phyloP scores from a whole-genome alignment of 2,329 filamentous ascomycete species.

The Stagonosporopsis cucurbitacearum region DNA sequence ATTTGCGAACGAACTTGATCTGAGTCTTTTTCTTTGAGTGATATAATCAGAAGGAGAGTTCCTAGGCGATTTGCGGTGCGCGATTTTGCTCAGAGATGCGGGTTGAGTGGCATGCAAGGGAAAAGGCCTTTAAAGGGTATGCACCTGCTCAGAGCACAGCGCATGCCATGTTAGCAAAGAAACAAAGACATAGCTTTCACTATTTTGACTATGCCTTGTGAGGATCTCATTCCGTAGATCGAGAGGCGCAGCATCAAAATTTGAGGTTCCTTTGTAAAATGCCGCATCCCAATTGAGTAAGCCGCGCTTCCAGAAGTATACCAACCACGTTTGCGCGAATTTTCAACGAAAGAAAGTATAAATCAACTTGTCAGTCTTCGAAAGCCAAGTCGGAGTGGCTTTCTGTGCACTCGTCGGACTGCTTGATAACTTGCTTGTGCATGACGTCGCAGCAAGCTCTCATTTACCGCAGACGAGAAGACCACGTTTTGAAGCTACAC shows the following conservation, averaged over 20 bases:
- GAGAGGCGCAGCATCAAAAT: not conserved
- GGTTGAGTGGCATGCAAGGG: not conserved
- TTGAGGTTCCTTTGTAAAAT: not conserved
- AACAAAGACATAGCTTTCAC: not conserved
- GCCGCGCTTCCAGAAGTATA: not conserved
- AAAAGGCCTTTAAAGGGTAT: not conserved
- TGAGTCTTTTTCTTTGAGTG: not conserved
- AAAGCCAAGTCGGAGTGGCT: too few relatives aligned
- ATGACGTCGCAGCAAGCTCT: too few relatives aligned
- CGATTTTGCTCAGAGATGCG: not conserved
- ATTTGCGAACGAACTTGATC: not conserved
- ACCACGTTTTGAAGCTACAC: too few relatives aligned
- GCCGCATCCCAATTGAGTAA: constrained; percentile 5
- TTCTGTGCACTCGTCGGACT: too few relatives aligned
- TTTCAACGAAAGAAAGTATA: not conserved
- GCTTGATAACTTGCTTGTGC: too few relatives aligned
- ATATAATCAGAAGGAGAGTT: not conserved
- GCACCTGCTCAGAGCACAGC: not conserved
- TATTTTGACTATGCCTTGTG: not conserved
- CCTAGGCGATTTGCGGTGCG: not conserved
- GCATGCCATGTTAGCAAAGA: not conserved
- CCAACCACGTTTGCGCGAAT: not conserved
- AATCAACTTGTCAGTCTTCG: too few relatives aligned
- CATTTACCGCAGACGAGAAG: too few relatives aligned
- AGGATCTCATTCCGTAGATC: not conserved